Conservation (phyloP, 805 yeast genomes). For the Candida ipomoeae region DNA sequence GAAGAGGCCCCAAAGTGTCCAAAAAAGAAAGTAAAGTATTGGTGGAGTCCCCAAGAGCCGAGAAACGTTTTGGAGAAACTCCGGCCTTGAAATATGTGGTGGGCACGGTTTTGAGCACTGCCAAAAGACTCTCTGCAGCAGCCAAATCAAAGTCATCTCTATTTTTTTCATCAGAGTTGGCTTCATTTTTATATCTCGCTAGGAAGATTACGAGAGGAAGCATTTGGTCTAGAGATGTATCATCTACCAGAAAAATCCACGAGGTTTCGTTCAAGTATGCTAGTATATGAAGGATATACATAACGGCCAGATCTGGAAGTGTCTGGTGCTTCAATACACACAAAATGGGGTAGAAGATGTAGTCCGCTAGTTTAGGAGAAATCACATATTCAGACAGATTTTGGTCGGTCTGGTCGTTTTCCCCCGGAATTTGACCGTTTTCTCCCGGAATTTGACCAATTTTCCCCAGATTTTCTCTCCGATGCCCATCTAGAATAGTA, state of each 20-base stretch:
- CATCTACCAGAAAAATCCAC: slow-evolving; percentile 27
- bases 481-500: slow-evolving; percentile 16
- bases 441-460: no score
- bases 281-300: slow-evolving; percentile 25
- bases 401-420: no score
- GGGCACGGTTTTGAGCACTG: slow-evolving; percentile 19
- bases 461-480: background rate
- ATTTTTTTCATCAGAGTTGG: background rate
- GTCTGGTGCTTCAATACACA: slow-evolving; percentile 26
- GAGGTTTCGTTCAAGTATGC: slow-evolving; percentile 26
- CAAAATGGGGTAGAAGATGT: slow-evolving; percentile 38
- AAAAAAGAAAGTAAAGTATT: slow-evolving; percentile 22
- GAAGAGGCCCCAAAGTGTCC: slow-evolving; percentile 7
- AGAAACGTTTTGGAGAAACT: slow-evolving; percentile 18
- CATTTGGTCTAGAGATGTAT: slow-evolving; percentile 31
- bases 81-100: slow-evolving; percentile 16
- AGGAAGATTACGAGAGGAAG: slow-evolving; percentile 29
- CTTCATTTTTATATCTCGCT: slow-evolving; percentile 7
- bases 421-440: no score
- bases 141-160: slow-evolving; percentile 15
- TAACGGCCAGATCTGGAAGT: slow-evolving; percentile 20
- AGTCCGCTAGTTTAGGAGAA: slow-evolving; percentile 35
- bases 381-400: slow-evolving; percentile 18
- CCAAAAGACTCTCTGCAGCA: slow-evolving; percentile 14
- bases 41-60: slow-evolving; percentile 28